These are phyloP conservation scores for Rhinocladiella similis DNA, from an alignment of 2,329 filamentous ascomycete species.

Conservation along the genomic window DNA sequence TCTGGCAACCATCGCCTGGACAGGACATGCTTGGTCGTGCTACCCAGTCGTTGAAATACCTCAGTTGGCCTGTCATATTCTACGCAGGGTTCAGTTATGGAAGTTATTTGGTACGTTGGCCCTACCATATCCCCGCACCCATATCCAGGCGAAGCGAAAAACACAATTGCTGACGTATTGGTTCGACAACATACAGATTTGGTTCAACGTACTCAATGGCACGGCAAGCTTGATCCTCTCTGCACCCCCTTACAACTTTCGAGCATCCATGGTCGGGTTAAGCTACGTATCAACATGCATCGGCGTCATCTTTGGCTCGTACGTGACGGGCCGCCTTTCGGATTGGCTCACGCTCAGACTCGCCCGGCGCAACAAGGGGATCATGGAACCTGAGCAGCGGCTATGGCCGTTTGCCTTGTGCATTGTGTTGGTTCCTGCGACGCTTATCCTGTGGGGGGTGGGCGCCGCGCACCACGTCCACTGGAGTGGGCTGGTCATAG, in stretches of 20 bases:
- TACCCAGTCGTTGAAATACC: slow-evolving; percentile 24
- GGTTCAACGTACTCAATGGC: slow-evolving; percentile 47
- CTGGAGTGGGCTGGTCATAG: slow-evolving; percentile 51
- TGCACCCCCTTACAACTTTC: slow-evolving; percentile 40
- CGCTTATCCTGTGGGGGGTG: slow-evolving; percentile 53
- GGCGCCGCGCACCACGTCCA: slow-evolving; percentile 51
- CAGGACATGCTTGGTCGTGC: slow-evolving; percentile 13
- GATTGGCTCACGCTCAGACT: slow-evolving; percentile 30
- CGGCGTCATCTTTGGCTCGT: slow-evolving; percentile 20
- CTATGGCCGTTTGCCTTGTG: slow-evolving; percentile 33
- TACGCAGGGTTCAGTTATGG: slow-evolving; percentile 45
- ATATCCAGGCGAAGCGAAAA: not conserved
- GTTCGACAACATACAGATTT: slow-evolving; percentile 29
- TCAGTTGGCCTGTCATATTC: slow-evolving; percentile 40
- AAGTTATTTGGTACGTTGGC: slow-evolving; percentile 34
- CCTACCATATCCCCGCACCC: not conserved
- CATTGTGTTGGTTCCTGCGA: slow-evolving; percentile 47
- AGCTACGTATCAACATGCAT: slow-evolving; percentile 36
- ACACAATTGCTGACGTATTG: too few species aligned
- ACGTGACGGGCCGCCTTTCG: slow-evolving; percentile 27
- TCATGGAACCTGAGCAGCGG: slow-evolving; percentile 33
- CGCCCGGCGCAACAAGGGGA: slow-evolving; percentile 30
- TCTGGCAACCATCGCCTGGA: slow-evolving; percentile 19
- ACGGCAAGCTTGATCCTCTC: slow-evolving; percentile 42
- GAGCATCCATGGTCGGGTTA: slow-evolving; percentile 40